Evolutionary conservation across 2,329 filamentous ascomycete genomes (phyloP), one percentile per base, ranked within the genome.

Genomic region (Exophiala lecanii-corni): DNA sequence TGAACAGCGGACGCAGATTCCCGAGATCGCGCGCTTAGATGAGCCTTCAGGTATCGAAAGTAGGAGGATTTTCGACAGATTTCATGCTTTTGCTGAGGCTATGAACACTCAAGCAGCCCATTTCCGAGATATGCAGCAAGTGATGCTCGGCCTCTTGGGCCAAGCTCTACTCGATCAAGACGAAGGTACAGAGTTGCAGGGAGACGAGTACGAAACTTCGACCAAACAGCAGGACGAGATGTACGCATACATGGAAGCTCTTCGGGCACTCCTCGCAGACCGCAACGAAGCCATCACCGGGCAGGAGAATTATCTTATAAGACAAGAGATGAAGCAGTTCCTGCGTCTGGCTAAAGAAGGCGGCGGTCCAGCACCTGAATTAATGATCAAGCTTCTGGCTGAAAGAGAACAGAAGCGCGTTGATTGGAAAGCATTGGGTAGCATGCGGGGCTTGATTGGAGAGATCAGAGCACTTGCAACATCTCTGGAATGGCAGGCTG

Each of bases 201-300:
- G 92, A 17, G 84, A 96, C 46, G 92, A 97, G 61, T 92, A 95
- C 50, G 85, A 88, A 54, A 79, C 86, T 21, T 94, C 91, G 0
- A 87, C 89, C 0, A 86, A 86, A 61, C 76, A 83, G 34, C 91
- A 97, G 64, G 91, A 96, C 49, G 81, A 94, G 59, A 77, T 96
- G 31, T 86, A 91, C 64, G 86, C 86, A 5, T 94, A 94, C 58
- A 84, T 94, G 45, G 81, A 89, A 59, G 81, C 79, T 6, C 70
- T 96, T 19, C 77, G 87, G 46, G 79, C 84, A 0, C 73, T 84
- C 36, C 76, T 92, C 43, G 82, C 86, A 5, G 89, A 97, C 63
- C 81, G 91, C 9, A 79, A 84, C 50, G 79, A 84, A 50, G 79
- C 81, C 19, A 72, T 96, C 12, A 84, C 83, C 2, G 91, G 91